phyloP scores from a whole-genome alignment of 805 yeast species.

The Kluyveromyces lactis region DNA sequence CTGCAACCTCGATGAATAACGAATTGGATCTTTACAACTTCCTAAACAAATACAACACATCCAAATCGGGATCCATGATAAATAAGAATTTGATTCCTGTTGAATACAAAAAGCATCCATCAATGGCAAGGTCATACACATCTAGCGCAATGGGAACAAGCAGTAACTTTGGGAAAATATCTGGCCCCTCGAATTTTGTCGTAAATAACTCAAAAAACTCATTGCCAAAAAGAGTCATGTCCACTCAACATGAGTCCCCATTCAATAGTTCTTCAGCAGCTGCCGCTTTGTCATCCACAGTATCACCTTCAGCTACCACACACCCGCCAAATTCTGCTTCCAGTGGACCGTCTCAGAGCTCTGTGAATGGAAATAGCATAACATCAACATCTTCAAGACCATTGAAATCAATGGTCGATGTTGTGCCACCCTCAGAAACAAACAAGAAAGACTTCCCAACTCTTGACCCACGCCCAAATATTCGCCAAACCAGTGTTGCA shows the following conservation, averaged over 20 bases:
- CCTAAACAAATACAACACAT: constrained; percentile 40
- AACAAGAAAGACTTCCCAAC: constrained; percentile 10
- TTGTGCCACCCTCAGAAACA: background rate
- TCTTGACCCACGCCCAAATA: constrained; percentile 23
- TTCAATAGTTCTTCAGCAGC: constrained; percentile 11
- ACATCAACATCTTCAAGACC: background rate
- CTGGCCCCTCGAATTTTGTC: constrained; percentile 15
- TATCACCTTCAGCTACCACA: constrained; percentile 6
- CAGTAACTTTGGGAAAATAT: constrained; percentile 11
- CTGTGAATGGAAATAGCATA: background rate
- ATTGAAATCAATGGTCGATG: constrained; percentile 7
- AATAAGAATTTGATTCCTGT: constrained; percentile 51
- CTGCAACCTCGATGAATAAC: constrained; percentile 72
- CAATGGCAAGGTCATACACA: constrained; percentile 35
- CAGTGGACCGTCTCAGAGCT: background rate
- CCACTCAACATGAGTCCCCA: constrained; percentile 30
- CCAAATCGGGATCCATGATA: constrained; percentile 27
- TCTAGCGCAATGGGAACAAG: constrained; percentile 8
- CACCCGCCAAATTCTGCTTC: constrained; percentile 8
- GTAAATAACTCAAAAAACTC: constrained; percentile 25
- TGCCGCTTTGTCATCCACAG: background rate
- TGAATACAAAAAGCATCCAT: constrained; percentile 63
- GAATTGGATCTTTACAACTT: constrained; percentile 74
- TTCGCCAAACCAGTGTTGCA: constrained; percentile 21
- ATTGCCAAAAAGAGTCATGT: constrained; percentile 25